Percentiles rank a stretch among this genome's conserved stretches.
Conservation (phyloP, 2,329 filamentous ascomycete genomes). For the Tolypocladium amazonense region DNA sequence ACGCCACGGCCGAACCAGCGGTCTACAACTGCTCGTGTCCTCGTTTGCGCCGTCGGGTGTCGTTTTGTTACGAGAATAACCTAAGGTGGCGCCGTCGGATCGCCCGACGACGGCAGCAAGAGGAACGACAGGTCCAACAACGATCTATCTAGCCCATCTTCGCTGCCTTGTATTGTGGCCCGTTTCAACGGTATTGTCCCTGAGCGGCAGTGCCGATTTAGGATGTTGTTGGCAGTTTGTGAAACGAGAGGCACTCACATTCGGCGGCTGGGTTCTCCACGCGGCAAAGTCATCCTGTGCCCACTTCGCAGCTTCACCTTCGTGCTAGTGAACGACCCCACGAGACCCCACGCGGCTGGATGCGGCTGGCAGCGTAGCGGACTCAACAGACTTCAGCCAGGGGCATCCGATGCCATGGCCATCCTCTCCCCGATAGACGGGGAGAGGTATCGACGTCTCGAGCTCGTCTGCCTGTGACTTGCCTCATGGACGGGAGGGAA, state of each 20-base stretch:
- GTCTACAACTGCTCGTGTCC: background rate
- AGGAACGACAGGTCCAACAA: background rate
- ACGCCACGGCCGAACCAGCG: background rate
- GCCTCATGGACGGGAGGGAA: too few species aligned
- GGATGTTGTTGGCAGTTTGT: background rate
- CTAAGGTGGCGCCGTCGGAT: background rate
- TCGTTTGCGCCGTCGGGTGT: background rate
- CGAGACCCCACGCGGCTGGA: background rate
- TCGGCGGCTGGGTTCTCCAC: background rate
- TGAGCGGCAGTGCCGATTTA: background rate
- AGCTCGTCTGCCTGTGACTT: too few species aligned
- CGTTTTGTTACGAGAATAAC: background rate
- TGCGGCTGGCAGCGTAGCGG: background rate
- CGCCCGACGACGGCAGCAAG: background rate
- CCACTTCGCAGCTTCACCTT: background rate
- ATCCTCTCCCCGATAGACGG: too few species aligned
- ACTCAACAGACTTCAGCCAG: background rate
- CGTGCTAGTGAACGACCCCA: background rate
- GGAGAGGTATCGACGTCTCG: background rate
- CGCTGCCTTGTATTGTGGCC: background rate
- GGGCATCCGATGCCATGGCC: background rate
- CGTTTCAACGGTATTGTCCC: background rate
- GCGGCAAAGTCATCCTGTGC: background rate
- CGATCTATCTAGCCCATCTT: background rate
- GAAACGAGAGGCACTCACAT: background rate